These are phyloP conservation scores for Xerocomellus intermedius DNA, from an alignment of 768 basidiomycete genomes.

Conservation along the genomic window DNA sequence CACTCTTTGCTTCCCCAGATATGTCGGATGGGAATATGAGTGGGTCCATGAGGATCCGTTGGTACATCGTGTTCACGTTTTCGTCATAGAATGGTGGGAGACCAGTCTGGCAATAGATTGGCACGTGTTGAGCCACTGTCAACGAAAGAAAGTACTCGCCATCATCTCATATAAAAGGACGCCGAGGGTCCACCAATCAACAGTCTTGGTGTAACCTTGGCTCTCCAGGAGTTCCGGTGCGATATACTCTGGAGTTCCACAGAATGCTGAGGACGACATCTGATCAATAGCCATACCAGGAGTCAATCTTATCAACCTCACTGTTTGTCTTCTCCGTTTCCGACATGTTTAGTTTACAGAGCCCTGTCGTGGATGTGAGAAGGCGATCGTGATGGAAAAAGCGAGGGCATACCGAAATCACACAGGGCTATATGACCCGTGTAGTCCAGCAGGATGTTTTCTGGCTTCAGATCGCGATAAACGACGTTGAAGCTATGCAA, in stretches of 20 bases:
- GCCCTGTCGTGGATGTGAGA: conserved; percentile 40
- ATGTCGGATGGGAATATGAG: conserved; percentile 91
- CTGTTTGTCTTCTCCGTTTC: conserved; percentile 98
- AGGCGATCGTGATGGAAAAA: background rate
- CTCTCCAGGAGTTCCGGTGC: conserved; percentile 96
- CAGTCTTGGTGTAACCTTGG: conserved; percentile 96
- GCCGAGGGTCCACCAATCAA: conserved; percentile 99
- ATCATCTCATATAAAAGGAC: conserved; percentile 97
- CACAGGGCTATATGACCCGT: conserved; percentile 97
- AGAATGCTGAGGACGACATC: conserved; percentile 64
- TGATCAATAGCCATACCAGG: conserved; percentile 1
- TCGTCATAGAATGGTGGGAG: conserved; percentile 99
- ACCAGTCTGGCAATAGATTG: conserved; percentile 59
- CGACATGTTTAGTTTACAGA: conserved; percentile 96
- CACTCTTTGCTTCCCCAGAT: conserved; percentile 80
- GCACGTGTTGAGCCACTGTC: conserved; percentile 3
- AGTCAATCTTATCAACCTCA: conserved; percentile 34
- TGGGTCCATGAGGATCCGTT: conserved; percentile 91
- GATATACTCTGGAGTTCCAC: conserved; percentile 98
- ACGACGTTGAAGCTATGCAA: conserved; percentile 97
- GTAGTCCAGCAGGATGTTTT: conserved; percentile 96
- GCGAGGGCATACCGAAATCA: conserved; percentile 69
- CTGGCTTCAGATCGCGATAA: conserved; percentile 96
- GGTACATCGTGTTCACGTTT: conserved; percentile 97
- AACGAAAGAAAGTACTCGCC: conserved; percentile 39